Conservation (phyloP, 805 yeast species). For the Tetrapisispora pingtungensis region DNA sequence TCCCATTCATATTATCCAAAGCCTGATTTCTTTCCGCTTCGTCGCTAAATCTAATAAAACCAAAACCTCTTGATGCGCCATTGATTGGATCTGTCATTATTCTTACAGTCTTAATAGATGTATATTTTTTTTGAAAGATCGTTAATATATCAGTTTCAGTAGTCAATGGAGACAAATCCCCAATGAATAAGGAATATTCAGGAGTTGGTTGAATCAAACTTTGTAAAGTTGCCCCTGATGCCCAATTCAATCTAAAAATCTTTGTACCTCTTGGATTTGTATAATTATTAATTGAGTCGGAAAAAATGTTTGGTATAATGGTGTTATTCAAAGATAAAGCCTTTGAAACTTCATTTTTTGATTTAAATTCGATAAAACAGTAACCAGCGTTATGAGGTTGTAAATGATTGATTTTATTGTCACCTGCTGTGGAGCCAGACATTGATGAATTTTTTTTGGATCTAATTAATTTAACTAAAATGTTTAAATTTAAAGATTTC, state of each 20-base stretch:
- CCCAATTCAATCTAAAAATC: constrained; percentile 72
- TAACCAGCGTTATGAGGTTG: constrained; percentile 47
- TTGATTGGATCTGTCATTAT: constrained; percentile 81
- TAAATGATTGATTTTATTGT: constrained; percentile 10
- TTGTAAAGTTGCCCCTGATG: constrained; percentile 65
- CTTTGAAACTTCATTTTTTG: constrained; percentile 57
- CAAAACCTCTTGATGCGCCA: constrained; percentile 70
- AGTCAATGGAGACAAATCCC: constrained; percentile 67
- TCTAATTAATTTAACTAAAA: constrained; percentile 57
- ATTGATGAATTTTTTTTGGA: constrained; percentile 32
- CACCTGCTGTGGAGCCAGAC: constrained; percentile 22
- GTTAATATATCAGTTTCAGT: constrained; percentile 72
- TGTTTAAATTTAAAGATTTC: constrained; percentile 45
- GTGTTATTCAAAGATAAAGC: constrained; percentile 61
- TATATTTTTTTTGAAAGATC: constrained; percentile 56
- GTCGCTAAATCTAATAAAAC: constrained; percentile 66
- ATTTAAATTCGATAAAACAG: constrained; percentile 68
- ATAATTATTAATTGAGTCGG: constrained; percentile 12
- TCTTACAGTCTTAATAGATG: constrained; percentile 65
- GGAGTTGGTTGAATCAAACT: constrained; percentile 67
- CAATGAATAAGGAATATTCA: constrained; percentile 72
- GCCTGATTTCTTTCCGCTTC: constrained; percentile 63
- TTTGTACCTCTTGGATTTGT: constrained; percentile 38
- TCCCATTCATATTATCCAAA: constrained; percentile 64
- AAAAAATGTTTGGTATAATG: constrained; percentile 42